Base-by-base conservation (phyloP, 148 eudicot genomes). In the Polygonum aviculare region DNA sequence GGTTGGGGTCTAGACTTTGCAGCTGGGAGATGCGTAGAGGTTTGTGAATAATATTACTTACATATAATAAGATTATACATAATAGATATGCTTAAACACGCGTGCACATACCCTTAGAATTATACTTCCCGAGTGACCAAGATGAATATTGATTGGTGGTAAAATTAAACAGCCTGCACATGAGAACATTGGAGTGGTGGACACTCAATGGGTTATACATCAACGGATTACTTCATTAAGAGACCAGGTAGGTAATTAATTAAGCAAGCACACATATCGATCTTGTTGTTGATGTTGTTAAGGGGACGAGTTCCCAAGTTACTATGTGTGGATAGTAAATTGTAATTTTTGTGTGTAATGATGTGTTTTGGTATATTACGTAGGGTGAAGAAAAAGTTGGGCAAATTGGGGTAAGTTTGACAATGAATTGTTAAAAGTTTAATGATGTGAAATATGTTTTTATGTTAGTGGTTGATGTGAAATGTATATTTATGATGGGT, bases 1-100 rank as follows among this genome's bases (percentile, higher is more conserved):
- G 97, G 97, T 50, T 93, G 97, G 97, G 97, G 97, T 79, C 83
- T 93, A 70, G 97, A 93, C 82, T 93, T 93, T 78, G 97, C 95
- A 47, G 87, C 90, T 65, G 86, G 95, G 82, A 89, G 90, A 90
- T 93, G 97, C 62, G 95, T 89, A 26, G 89, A 90, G 78, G 97
- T 93, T 77, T 80, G 89, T 80, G 31, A 26, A 26, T 26, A 14
- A 22, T 18, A 59, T 44, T 63, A 31, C 15, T 26, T 26, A 26
- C 31, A 26, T 26, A 26, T 26, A 26, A 26, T 26, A 26, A 26
- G 31, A 26, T 26, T 26, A 26, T 26, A 26, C 1, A 26, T 26
- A 26, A 26, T 26, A 26, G 31, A 26, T 26, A 26, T 26, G 31
- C 31, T 26, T 26, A 26, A 26, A 26, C 31, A 26, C 31, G 31